phyloP scores from a whole-genome alignment of 1,284 basidiomycete genomes.

The Hymenochaete sp. region DNA sequence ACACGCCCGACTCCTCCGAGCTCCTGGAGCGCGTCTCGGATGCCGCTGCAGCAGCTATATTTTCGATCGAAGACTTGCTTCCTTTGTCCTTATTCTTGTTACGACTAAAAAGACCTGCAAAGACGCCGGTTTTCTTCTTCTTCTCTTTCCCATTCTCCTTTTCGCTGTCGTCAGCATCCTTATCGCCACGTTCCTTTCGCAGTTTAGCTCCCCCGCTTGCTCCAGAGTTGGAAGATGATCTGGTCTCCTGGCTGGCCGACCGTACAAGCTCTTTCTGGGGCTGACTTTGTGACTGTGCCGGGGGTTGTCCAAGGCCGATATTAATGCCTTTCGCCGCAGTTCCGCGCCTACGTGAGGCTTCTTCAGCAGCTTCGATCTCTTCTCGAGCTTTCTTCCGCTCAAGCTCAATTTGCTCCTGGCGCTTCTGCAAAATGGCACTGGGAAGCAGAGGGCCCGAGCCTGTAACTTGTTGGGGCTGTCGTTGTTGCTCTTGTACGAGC shows the following conservation, averaged over 20 bases:
- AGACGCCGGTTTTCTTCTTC: constrained; percentile 56
- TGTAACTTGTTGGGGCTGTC: constrained; percentile 2
- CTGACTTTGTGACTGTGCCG: constrained; percentile 7
- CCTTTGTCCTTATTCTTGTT: constrained; percentile 76
- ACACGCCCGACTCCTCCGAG: constrained; percentile 21
- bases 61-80: constrained; percentile 39
- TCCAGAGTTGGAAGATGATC: constrained; percentile 17
- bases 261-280: constrained; percentile 13
- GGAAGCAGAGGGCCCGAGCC: constrained; percentile 33
- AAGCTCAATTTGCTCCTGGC: constrained; percentile 53
- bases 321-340: constrained; percentile 26
- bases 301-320: constrained; percentile 17
- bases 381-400: constrained; percentile 52
- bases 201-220: constrained; percentile 39
- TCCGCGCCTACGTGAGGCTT: constrained; percentile 47
- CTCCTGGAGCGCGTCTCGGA: constrained; percentile 13
- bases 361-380: constrained; percentile 49
- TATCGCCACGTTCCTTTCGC: constrained; percentile 49
- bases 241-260: constrained; percentile 18
- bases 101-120: constrained; percentile 65
- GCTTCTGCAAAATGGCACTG: constrained; percentile 40
- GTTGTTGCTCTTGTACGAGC: constrained; percentile 59
- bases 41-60: constrained; percentile 37
- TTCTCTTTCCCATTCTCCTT: constrained; percentile 40
- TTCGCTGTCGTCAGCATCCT: constrained; percentile 23